Evolutionary conservation across 345 rosid genomes (phyloP), one percentile per base, ranked within the genome.

Genomic region (Conringia planisiliqua): DNA sequence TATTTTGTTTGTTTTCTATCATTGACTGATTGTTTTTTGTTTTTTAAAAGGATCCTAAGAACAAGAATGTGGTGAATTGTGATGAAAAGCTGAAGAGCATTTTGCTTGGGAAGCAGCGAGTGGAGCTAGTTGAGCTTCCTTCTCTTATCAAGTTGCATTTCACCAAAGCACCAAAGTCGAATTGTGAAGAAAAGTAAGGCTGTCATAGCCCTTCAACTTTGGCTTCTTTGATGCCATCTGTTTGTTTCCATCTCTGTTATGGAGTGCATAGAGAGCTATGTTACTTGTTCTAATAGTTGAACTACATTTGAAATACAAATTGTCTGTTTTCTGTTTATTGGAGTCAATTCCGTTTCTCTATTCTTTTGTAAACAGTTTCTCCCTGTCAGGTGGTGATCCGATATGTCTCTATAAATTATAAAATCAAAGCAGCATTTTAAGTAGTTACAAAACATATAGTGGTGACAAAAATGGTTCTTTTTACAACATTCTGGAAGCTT

Each of bases 41-140:
- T 76, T 24, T 11, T 8, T 26, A 10, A 61, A 50, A 93, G 97
- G 97, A 91, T 83, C 87, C 89, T 4, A 82, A 68, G 76, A 87
- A 94, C 83, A 91, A 83, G 86, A 94, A 91, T 71, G 35, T 94
- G 77, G 96, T 91, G 75, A 86, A 82, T 42, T 92, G 97, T 70
- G 97, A 94, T 61, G 85, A 82, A 43, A 91, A 88, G 83, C 75
- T 94, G 78, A 87, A 82, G 76, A 79, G 85, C 33, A 88, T 94
- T 64, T 81, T 92, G 73, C 68, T 87, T 67, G 96, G 97, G 36
- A 91, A 87, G 86, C 43, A 83, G 52, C 93, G 68, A 80, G 90
- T 94, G 77, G 97, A 89, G 38, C 83, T 92, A 1, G 90, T 78
- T 4, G 97, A 94, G 62, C 98, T 94, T 68, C 97, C 97, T 54